Conservation (phyloP, 2,329 filamentous ascomycete species). For the Chaetomiaceae sp. region DNA sequence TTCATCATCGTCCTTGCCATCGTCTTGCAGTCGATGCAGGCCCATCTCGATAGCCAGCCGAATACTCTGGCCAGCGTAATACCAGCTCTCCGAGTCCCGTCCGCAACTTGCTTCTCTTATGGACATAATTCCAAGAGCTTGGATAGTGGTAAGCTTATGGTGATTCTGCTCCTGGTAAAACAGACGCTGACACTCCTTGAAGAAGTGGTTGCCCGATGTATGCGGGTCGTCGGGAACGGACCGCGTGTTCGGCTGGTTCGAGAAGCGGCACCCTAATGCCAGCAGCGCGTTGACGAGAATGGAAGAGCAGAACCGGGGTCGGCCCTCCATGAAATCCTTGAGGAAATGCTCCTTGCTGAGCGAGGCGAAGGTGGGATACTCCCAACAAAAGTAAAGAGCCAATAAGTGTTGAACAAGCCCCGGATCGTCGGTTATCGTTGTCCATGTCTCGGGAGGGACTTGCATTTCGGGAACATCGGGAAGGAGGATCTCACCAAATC, state of each 20-base stretch:
- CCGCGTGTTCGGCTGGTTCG: constrained; percentile 59
- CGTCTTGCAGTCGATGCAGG: constrained; percentile 52
- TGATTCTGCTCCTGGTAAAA: constrained; percentile 55
- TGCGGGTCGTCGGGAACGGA: constrained; percentile 58
- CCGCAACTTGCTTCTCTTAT: constrained; percentile 70
- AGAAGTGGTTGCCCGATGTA: constrained; percentile 70
- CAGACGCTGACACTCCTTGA: constrained; percentile 61
- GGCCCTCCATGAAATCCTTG: constrained; percentile 58
- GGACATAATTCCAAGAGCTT: constrained; percentile 72
- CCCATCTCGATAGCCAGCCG: constrained; percentile 69
- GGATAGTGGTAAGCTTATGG: constrained; percentile 64
- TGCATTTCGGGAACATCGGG: constrained; percentile 43
- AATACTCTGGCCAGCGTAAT: constrained; percentile 67
- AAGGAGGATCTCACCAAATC: constrained; percentile 47
- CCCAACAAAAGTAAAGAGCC: constrained; percentile 68
- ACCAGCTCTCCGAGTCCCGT: constrained; percentile 68
- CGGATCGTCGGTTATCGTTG: constrained; percentile 54
- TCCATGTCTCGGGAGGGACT: constrained; percentile 51
- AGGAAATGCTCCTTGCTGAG: constrained; percentile 69
- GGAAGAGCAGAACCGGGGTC: constrained; percentile 62
- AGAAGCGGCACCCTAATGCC: constrained; percentile 65
- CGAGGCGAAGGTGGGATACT: constrained; percentile 70
- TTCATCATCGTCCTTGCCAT: constrained; percentile 48
- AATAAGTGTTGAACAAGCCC: constrained; percentile 60
- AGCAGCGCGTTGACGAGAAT: constrained; percentile 63